Evolutionary conservation across 192 early-diverging fungal species (phyloP), one percentile per base, ranked within the genome.

Genomic region (Podila epigama): DNA sequence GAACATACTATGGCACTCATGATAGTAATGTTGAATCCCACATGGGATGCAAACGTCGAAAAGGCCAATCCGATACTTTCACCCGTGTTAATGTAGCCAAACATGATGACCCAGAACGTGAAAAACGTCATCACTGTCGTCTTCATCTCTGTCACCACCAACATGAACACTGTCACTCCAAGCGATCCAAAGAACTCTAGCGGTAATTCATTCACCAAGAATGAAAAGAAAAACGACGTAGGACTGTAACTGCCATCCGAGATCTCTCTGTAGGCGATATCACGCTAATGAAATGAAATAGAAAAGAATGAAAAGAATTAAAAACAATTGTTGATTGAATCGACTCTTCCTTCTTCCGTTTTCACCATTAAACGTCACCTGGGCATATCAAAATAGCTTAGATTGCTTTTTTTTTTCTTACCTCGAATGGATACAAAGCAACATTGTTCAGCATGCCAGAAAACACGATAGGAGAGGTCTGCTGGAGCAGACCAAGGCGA

Each of bases 371-470:
- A n/a, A n/a, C n/a, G n/a, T n/a, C n/a, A n/a, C n/a, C n/a, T n/a
- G n/a, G n/a, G n/a, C n/a, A n/a, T n/a, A n/a, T n/a, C n/a, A n/a
- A n/a, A n/a, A n/a, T n/a, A n/a, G n/a, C n/a, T n/a, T n/a, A n/a
- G n/a, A n/a, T n/a, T n/a, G n/a, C n/a, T n/a, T n/a, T n/a, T n/a
- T n/a, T n/a, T n/a, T n/a, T 18, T 20, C 61, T 52, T 77, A 64
- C 73, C 73, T 77, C 73, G 27, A 77, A 77, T 0, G 73, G 73
- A 37, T 77, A 77, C 29, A 77, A 58, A 29, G 73, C 73, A 8
- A 77, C 73, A 34, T 77, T 77, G 61, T 77, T 77, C 8, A 77
- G 51, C 73, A 77, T 77, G 12, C 73, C 73, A 11, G 73, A 63
- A 41, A 77, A 77, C 13, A 77, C 66, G 31, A 77, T 68, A 6